A percentile compares a stretch with the other conserved stretches of the same genome.
These are phyloP conservation scores for Moringa oleifera DNA, from an alignment of 345 rosid genomes.

Conservation along the genomic window DNA sequence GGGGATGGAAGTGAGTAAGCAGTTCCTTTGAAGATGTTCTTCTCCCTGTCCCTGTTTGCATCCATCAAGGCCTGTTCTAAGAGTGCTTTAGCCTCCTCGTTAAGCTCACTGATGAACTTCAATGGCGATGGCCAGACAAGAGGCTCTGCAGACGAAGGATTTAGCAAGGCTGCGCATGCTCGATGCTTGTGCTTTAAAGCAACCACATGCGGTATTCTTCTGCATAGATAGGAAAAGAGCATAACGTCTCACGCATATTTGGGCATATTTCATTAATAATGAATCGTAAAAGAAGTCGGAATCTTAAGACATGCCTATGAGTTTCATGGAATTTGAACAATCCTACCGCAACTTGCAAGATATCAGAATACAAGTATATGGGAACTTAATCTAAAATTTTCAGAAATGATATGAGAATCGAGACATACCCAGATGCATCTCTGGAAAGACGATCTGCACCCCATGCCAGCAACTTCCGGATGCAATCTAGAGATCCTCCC, in stretches of 20 bases:
- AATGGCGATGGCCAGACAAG: conserved; percentile 98
- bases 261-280: background rate
- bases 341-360: background rate
- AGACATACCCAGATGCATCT: conserved; percentile 79
- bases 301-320: background rate
- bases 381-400: background rate
- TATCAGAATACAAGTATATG: background rate
- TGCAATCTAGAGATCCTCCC: conserved; percentile 94
- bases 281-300: background rate
- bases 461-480: conserved; percentile 87
- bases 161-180: conserved; percentile 83
- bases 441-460: conserved; percentile 96
- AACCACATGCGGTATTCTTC: conserved; percentile 85
- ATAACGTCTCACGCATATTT: too few relatives aligned
- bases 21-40: conserved; percentile 67
- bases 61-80: conserved; percentile 85
- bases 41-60: conserved; percentile 84
- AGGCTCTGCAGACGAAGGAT: conserved; percentile 93
- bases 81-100: conserved; percentile 73
- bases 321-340: background rate
- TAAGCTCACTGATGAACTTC: conserved; percentile 91
- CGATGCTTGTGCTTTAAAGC: conserved; percentile 75
- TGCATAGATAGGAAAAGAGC: conserved; percentile 27
- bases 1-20: conserved; percentile 58
- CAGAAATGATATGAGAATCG: conserved; percentile 1